Evolutionary conservation across 148 eudicot species (phyloP).

Genomic region (Silene latifolia): DNA sequence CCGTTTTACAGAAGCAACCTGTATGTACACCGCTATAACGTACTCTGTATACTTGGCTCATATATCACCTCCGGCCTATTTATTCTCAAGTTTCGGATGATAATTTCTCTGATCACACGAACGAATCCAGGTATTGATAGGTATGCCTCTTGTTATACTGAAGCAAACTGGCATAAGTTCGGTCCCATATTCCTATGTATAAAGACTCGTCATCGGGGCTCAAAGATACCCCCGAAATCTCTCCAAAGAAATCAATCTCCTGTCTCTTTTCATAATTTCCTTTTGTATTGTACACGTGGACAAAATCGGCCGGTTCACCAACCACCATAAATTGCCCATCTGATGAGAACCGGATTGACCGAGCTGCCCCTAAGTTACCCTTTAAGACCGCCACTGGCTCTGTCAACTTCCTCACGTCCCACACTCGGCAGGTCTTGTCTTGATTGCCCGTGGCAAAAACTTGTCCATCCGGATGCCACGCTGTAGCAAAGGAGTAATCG

Average conservation of each 20-base stretch:
- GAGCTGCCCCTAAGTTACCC: conserved; percentile 76
- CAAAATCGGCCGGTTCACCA: conserved; percentile 93
- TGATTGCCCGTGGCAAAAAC: conserved; percentile 89
- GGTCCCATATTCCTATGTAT: conserved; percentile 80
- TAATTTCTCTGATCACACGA: conserved; percentile 28
- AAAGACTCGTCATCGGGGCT: conserved; percentile 82
- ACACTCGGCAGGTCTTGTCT: conserved; percentile 82
- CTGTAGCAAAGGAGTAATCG: conserved; percentile 86
- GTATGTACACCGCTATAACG: not conserved
- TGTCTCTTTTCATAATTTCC: conserved; percentile 51
- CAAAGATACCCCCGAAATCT: conserved; percentile 75
- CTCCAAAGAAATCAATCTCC: conserved; percentile 89
- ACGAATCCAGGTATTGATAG: conserved; percentile 65
- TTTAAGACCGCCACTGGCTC: conserved; percentile 53
- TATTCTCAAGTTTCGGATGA: not conserved
- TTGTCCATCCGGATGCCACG: conserved; percentile 79
- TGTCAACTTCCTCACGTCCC: conserved; percentile 74
- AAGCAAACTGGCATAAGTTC: conserved; percentile 83
- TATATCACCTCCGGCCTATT: not conserved
- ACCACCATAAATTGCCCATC: conserved; percentile 77
- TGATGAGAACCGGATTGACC: conserved; percentile 77
- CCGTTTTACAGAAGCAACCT: not conserved
- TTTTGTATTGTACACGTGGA: conserved; percentile 59
- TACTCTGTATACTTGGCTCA: not conserved
- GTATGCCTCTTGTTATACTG: conserved; percentile 58